These are phyloP conservation scores for Hibiscus syriacus DNA, from an alignment of 345 rosid species.

Conservation along the genomic window DNA sequence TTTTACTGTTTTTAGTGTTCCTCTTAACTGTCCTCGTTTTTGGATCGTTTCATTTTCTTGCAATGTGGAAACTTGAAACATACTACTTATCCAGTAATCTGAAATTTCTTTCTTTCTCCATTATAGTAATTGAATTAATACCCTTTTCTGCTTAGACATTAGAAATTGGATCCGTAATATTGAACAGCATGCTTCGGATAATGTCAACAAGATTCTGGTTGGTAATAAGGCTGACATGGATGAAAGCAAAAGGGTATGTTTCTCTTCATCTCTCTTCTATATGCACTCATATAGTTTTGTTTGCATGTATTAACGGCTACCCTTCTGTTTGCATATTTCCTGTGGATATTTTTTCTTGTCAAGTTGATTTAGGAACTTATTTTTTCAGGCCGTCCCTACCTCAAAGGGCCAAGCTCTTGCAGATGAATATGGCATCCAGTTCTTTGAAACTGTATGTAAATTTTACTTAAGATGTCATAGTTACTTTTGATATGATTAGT, in stretches of 20 bases:
- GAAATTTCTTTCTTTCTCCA: constrained; percentile 2
- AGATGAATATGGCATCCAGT: constrained; percentile 91
- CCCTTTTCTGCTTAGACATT: constrained; percentile 42
- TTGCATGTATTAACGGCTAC: not conserved
- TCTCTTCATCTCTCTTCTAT: constrained; percentile 14
- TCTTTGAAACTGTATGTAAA: constrained; percentile 83
- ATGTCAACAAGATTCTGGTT: constrained; percentile 82
- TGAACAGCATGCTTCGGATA: constrained; percentile 95
- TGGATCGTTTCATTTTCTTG: not conserved
- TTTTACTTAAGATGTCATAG: not conserved
- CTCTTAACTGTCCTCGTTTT: not conserved
- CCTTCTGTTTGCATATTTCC: not conserved
- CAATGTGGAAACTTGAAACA: not conserved
- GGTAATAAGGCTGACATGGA: constrained; percentile 93
- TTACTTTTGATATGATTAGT: not conserved
- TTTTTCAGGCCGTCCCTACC: constrained; percentile 84
- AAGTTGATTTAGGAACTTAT: constrained; percentile 1
- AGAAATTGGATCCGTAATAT: constrained; percentile 89
- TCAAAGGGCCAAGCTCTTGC: constrained; percentile 97
- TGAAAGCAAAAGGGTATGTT: constrained; percentile 76
- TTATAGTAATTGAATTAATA: not conserved
- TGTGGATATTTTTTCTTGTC: not conserved
- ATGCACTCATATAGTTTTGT: not conserved
- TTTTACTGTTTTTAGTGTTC: not conserved
- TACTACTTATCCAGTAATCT: not conserved